Percentiles rank a stretch among this genome's conserved stretches.
phyloP scores from a whole-genome alignment of 192 early-diverging fungal species.

The Podila epicladia region DNA sequence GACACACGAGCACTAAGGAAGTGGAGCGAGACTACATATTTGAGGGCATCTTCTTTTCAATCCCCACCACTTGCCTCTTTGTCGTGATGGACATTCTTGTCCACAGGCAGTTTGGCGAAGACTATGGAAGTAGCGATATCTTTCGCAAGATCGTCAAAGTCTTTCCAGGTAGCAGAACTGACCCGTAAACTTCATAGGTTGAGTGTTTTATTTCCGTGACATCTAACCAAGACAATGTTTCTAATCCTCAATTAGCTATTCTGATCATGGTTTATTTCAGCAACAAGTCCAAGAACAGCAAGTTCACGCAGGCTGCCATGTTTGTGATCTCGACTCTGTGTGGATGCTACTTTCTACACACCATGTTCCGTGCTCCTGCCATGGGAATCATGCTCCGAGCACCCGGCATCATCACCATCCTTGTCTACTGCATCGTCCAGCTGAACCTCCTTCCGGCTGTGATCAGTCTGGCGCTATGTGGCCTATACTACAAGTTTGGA shows the following conservation, averaged over 20 bases:
- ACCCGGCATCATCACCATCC: constrained; percentile 76
- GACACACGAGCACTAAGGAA: constrained; percentile 7
- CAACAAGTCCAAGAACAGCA: constrained; percentile 59
- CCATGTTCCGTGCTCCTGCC: constrained; percentile 68
- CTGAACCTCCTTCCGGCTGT: constrained; percentile 58
- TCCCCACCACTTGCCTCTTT: constrained; percentile 48
- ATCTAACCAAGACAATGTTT: not conserved
- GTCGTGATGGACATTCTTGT: constrained; percentile 50
- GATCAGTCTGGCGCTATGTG: constrained; percentile 50
- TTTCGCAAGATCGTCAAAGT: constrained; percentile 33
- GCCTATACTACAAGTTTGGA: constrained; percentile 60
- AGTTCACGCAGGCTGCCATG: constrained; percentile 60
- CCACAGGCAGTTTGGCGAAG: constrained; percentile 43
- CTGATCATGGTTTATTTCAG: constrained; percentile 69
- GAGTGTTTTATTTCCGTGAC: not conserved
- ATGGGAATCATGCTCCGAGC: constrained; percentile 77
- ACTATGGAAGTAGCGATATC: constrained; percentile 23
- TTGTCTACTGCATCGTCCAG: constrained; percentile 69
- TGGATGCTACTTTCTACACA: constrained; percentile 73
- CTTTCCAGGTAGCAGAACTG: constrained; percentile 24
- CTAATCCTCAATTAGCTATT: constrained; percentile 45
- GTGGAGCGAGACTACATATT: constrained; percentile 36
- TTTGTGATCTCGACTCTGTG: constrained; percentile 55
- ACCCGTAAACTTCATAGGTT: too few species aligned
- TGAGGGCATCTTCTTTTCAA: constrained; percentile 48